A percentile compares a stretch with the other conserved stretches of the same genome.
These are phyloP conservation scores for Macadamia tetraphylla DNA, from an alignment of 164 flowering plant genomes.

Conservation along the genomic window DNA sequence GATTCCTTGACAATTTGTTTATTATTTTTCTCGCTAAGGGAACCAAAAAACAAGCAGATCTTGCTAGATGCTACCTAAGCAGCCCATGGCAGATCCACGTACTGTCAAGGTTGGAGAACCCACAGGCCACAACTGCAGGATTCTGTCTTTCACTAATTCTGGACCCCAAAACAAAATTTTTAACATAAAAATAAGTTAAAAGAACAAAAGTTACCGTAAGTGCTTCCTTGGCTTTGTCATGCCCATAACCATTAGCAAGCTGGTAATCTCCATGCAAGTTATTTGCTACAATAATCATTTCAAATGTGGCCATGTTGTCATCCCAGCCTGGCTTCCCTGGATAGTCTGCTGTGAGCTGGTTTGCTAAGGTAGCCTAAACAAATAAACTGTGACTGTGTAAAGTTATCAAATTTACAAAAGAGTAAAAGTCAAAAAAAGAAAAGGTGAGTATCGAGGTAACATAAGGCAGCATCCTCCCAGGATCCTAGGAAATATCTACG, in stretches of 20 bases:
- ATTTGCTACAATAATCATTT: conserved; percentile 67
- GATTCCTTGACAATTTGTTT: no score
- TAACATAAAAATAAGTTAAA: neutral
- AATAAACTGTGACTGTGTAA: conserved; percentile 5
- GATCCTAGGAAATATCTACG: neutral
- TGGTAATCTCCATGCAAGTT: conserved; percentile 86
- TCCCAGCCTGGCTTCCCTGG: conserved; percentile 83
- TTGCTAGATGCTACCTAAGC: no score
- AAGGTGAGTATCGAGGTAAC: neutral
- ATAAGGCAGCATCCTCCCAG: neutral
- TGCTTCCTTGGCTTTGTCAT: conserved; percentile 54
- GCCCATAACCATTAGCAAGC: conserved; percentile 85
- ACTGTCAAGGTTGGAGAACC: no score
- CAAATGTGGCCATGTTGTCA: conserved; percentile 78
- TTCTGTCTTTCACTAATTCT: no score
- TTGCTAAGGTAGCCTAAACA: conserved; percentile 46
- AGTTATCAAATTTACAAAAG: conserved; percentile 6
- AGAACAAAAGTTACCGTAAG: conserved; percentile 35
- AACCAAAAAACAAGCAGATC: no score
- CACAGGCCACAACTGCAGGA: no score
- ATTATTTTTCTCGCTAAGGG: no score
- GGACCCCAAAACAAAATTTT: no score
- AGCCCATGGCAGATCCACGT: no score
- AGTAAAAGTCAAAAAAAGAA: neutral
- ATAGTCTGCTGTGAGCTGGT: conserved; percentile 73